Evolutionary conservation across 2,329 filamentous ascomycete genomes (phyloP), one percentile per base, ranked within the genome.

Genomic region (Aspergillus sp.): DNA sequence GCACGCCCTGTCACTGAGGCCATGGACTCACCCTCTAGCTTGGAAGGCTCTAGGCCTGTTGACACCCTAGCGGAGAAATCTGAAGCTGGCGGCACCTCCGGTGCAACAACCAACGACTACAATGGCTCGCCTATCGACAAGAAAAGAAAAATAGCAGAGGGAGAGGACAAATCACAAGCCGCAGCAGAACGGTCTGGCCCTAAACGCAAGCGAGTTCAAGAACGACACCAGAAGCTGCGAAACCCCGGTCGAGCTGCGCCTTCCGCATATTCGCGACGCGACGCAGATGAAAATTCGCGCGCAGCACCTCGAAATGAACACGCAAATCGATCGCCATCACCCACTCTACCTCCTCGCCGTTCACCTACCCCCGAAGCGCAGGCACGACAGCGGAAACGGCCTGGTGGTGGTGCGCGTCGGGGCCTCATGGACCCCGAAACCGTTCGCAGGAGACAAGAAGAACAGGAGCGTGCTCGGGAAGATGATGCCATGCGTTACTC

Each of bases 371-470:
- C 73, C 6, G 73, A 76, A 42, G 67, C 68, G 33, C 68, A 71
- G 34, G 61, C 73, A 15, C 75, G 76, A 46, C 76, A 75, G 60
- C 73, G 77, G 33, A 80, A 80, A 66, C 70, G 78, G 37, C 79
- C 79, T 2, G 79, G 79, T 45, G 78, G 76, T 46, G 76, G 77
- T 37, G 73, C 78, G 6, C 73, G 78, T 5, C 70, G 76, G 56
- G 74, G 73, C 0, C 64, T 72, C 2, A 68, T 70, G 11, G 72
- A 76, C 22, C 67, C 70, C 17, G 75, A 76, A 62, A 74, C 71
- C 19, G 62, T 77, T 51, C 75, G 73, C 51, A 76, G 70, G 54
- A 70, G 71, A 64, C 78, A 75, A 63, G 76, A 77, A 60, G 77
- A 78, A 57, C 71, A 75, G 24, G 77, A 79, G 51, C 73, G 77